Base-by-base conservation (phyloP, 768 basidiomycete species). In the Tricholomella constricta region DNA sequence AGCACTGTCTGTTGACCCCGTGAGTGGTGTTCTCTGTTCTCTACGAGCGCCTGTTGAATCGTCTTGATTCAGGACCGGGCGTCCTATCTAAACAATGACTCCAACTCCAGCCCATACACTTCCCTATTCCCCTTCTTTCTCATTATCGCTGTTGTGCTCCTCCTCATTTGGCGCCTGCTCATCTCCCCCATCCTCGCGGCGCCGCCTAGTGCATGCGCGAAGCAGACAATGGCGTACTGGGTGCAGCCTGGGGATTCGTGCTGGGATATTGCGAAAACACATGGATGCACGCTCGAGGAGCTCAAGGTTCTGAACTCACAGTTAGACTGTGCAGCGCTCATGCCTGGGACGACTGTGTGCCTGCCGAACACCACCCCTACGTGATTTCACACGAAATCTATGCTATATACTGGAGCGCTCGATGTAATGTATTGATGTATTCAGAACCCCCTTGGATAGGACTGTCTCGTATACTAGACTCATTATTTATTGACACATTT, bases 71-170 rank as follows among this genome's bases (percentile, higher is more conserved):
- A 56, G 55, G 38, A 22, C 19, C 55, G 68, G 65, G 52, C 53
- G 20, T 57, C 62, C 15, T 62, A 72, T 40, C 64, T 65, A 47
- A 67, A 67, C 37, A 60, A 67, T 7, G 55, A 62, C 54, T 61
- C 71, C 44, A 75, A 72, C 48, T 61, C 73, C n/a, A 64, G 68
- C 9, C 6, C 36, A 11, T 87, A 87, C 61, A 78, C 81, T 20
- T 78, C 83, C 0, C 74, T 89, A 6, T 84, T 86, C 61, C 86
- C 86, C 6, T 89, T 88, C 72, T 85, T 88, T 73, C 82, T 89
- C 52, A 78, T 87, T 44, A 77, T 88, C 37, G 81, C 79, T 10
- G 85, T 83, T 48, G 54, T 82, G 17, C 75, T 89, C 35, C 74
- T 89, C 11, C 78, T 87, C 48, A 68, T 85, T 54, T 87, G 83